These are phyloP conservation scores for Talinum fruticosum DNA, from an alignment of 148 eudicot species.

Conservation along the genomic window DNA sequence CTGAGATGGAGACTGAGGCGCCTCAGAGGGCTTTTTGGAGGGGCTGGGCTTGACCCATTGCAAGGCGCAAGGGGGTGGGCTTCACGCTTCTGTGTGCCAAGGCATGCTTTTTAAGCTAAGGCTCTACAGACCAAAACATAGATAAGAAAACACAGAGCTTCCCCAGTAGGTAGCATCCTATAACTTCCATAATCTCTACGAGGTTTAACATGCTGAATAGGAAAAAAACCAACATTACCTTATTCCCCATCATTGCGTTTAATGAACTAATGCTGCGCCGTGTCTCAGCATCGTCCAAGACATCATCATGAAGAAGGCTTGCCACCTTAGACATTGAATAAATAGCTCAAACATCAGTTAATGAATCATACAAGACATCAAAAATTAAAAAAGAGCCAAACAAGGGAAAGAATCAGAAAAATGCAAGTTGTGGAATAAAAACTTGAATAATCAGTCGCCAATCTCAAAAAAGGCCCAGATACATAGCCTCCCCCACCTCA, in stretches of 20 bases:
- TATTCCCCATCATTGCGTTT: conserved; percentile 77
- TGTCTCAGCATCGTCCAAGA: conserved; percentile 96
- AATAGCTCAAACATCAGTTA: not conserved
- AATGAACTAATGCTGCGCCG: conserved; percentile 82
- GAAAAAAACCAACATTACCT: conserved; percentile 39
- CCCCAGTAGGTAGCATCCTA: not conserved
- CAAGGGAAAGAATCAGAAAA: not conserved
- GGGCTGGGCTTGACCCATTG: too few relatives aligned
- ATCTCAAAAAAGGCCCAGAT: too few relatives aligned
- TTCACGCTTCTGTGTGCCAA: too few relatives aligned
- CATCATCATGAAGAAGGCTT: conserved; percentile 97
- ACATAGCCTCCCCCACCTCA: not conserved
- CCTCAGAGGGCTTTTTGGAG: too few relatives aligned
- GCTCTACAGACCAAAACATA: not conserved
- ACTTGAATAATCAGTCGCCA: not conserved
- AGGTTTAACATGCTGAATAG: not conserved
- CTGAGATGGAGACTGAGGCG: too few relatives aligned
- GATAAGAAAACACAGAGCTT: not conserved
- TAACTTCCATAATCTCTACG: not conserved
- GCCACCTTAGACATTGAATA: conserved; percentile 59
- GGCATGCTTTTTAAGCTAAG: too few relatives aligned
- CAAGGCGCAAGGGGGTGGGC: too few relatives aligned
- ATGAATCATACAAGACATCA: not conserved
- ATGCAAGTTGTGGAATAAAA: not conserved
- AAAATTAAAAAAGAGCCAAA: not conserved